These are phyloP conservation scores for Hanseniaspora singularis DNA, from an alignment of 805 yeast genomes.

Conservation along the genomic window DNA sequence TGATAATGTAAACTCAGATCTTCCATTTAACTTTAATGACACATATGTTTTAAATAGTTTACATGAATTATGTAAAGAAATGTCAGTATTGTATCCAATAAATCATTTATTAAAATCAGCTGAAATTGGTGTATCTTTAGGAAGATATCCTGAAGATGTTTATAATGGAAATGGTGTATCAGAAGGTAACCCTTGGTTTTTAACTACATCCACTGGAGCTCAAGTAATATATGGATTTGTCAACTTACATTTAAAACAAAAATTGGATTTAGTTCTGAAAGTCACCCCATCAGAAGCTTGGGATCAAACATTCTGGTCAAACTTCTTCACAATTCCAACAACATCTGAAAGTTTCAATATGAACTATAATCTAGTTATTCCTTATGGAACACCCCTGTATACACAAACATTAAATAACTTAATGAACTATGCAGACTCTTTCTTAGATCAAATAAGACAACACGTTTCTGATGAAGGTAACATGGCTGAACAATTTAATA, in stretches of 20 bases:
- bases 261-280: conserved; percentile 1
- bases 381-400: conserved; percentile 34
- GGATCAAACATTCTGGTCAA: conserved; percentile 1
- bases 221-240: conserved; percentile 6
- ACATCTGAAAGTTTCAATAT: background rate
- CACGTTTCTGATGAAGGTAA: conserved; percentile 36
- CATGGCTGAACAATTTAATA: conserved; percentile 83
- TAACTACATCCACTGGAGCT: conserved; percentile 41
- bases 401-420: conserved; percentile 35
- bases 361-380: conserved; percentile 7
- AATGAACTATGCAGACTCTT: conserved; percentile 50
- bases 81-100: conserved; percentile 67
- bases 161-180: conserved; percentile 63
- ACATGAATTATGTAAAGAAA: conserved; percentile 47
- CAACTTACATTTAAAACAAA: conserved; percentile 5
- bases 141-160: conserved; percentile 86
- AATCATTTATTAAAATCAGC: conserved; percentile 39
- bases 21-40: conserved; percentile 52
- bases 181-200: conserved; percentile 92
- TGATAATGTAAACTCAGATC: conserved; percentile 24
- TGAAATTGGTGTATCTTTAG: conserved; percentile 51
- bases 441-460: conserved; percentile 14
- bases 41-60: conserved; percentile 51
- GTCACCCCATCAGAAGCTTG: background rate
- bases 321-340: background rate